Evolutionary conservation across 2,329 filamentous ascomycete species (phyloP).

Genomic region (Xylaria sp.): DNA sequence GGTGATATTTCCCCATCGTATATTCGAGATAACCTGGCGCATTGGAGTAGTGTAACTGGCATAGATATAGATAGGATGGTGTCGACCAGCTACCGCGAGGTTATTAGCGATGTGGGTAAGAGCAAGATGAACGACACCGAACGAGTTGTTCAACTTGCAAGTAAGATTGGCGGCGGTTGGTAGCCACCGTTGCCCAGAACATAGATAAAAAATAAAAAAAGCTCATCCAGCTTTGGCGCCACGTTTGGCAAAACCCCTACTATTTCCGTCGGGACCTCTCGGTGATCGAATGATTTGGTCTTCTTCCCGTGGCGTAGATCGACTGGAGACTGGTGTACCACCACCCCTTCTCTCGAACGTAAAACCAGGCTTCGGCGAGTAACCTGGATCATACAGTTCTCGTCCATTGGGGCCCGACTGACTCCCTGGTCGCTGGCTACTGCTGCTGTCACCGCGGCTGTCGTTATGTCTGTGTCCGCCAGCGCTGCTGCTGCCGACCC

Average conservation of each 20-base stretch:
- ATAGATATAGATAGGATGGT: conserved; percentile 78
- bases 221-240: conserved; percentile 65
- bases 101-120: conserved; percentile 95
- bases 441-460: conserved; percentile 40
- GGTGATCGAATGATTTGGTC: conserved; percentile 79
- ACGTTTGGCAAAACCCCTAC: conserved; percentile 76
- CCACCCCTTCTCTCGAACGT: conserved; percentile 57
- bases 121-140: conserved; percentile 75
- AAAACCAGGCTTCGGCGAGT: conserved; percentile 71
- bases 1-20: conserved; percentile 74
- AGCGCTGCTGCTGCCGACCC: conserved; percentile 53
- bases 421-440: conserved; percentile 46
- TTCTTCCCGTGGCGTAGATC: conserved; percentile 65
- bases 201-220: conserved; percentile 41
- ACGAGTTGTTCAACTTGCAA: conserved; percentile 86
- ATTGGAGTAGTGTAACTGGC: conserved; percentile 80
- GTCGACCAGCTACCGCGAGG: conserved; percentile 89
- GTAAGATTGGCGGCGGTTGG: conserved; percentile 95
- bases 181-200: conserved; percentile 55
- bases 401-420: conserved; percentile 55
- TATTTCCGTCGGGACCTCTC: conserved; percentile 80
- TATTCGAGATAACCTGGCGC: conserved; percentile 74
- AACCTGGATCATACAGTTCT: conserved; percentile 83
- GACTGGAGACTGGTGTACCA: conserved; percentile 53
- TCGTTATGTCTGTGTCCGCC: conserved; percentile 48